Evolutionary conservation across 78 protist species (phyloP).

Genomic region (Monosiga brevicollis): DNA sequence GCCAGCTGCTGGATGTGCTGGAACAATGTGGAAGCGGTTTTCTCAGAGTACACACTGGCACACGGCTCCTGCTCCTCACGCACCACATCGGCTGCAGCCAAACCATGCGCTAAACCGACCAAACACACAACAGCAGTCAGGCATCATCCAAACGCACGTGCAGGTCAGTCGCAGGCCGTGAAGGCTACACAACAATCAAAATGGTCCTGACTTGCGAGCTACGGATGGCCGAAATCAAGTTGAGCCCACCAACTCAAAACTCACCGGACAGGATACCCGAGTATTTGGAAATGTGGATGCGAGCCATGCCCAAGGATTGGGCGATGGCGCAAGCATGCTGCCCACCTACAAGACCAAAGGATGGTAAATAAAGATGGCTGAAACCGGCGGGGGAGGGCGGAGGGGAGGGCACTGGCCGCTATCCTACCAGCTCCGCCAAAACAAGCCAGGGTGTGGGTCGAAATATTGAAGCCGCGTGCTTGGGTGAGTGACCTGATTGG

Average conservation of each 20-base stretch:
- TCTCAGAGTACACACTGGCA: not conserved
- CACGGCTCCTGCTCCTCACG: slow-evolving; percentile 38
- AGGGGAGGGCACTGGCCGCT: not conserved
- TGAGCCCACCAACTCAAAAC: no score
- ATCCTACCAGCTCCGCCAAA: slow-evolving; percentile 90
- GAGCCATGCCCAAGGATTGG: slow-evolving; percentile 61
- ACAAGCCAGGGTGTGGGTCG: slow-evolving; percentile 64
- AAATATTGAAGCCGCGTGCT: slow-evolving; percentile 59
- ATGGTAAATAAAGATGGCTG: not conserved
- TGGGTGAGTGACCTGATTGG: slow-evolving; percentile 81
- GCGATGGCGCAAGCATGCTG: slow-evolving; percentile 93
- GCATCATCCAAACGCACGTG: no score
- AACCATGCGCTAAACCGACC: slow-evolving; percentile 81
- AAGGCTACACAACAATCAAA: no score
- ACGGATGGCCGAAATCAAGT: no score
- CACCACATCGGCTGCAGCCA: slow-evolving; percentile 70
- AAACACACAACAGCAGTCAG: no score
- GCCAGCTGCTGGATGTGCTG: not conserved
- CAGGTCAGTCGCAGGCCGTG: no score
- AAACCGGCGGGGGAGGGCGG: not conserved
- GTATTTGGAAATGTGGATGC: slow-evolving; percentile 60
- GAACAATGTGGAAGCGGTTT: not conserved
- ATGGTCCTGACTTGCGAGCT: no score
- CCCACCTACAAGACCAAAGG: slow-evolving; percentile 90
- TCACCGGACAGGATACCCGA: slow-evolving; percentile 58